Base-by-base conservation (phyloP, 108 stramenopile species). In the Fragilaria crotonensis region DNA sequence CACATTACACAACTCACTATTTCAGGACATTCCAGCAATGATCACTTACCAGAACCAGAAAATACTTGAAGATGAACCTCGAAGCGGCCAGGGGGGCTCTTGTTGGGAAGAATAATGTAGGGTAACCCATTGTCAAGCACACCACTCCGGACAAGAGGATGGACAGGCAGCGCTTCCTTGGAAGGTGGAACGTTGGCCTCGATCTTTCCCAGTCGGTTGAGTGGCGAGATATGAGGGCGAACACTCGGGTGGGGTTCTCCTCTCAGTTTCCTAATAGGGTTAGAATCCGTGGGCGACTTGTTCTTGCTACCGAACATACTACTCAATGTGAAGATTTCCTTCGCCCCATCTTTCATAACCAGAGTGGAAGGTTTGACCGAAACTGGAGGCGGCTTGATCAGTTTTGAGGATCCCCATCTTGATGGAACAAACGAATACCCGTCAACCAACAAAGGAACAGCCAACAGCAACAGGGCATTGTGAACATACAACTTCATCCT, bases 41-140 rank as follows among this genome's bases (percentile, higher is more conserved):
- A n/a, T n/a, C n/a, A 73, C 80, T 48, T 62, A 81, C 80, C 66
- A 27, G 81, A 83, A 14, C 94, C 94, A 14, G 86, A 90, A 50
- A 92, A 90, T 9, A 95, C 93, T 75, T 98, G 95, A 54, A 98
- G 77, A 77, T 96, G 95, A 4, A 89, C 93, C 72, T 98, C 97
- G 73, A 98, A 98, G 21, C 97, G 81, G 17, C 87, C 95, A 23
- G 92, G 73, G 9, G 97, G 97, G 64, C 78, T 72, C 56, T 86
- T 79, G 74, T 98, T 98, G 62, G 94, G 95, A 26, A 98, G 75
- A 61, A 98, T 95, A 17, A 92, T 77, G 68, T 96, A 98, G 5
- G 77, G 74, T 11, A 98, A 73, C 21, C 97, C 97, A 73, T 98
- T 98, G 41, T 75, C 67, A 29, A 98, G 71, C 21, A 75, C 73